These are phyloP conservation scores for Trichophaea hybrida DNA, from an alignment of 2,329 filamentous ascomycete species.

Conservation along the genomic window DNA sequence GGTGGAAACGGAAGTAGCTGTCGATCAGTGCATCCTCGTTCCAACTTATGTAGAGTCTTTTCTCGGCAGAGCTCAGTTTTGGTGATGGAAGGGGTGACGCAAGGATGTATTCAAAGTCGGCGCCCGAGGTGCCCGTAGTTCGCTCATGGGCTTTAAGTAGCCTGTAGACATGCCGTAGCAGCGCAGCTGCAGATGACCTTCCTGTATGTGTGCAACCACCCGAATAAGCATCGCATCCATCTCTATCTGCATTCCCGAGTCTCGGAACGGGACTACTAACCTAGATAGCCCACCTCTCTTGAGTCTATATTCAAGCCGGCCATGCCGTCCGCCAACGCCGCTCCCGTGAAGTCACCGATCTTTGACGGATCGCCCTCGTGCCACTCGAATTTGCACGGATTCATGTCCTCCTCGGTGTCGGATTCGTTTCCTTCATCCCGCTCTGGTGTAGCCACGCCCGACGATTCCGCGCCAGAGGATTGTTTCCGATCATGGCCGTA, in stretches of 20 bases:
- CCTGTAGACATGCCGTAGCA: constrained; percentile 14
- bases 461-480: constrained; percentile 2
- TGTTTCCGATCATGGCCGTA: constrained; percentile 4
- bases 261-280: constrained; percentile 3
- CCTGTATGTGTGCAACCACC: constrained; percentile 7
- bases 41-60: neutral
- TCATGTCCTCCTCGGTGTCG: constrained; percentile 3
- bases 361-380: constrained; percentile 4
- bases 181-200: constrained; percentile 14
- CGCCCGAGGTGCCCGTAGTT: neutral
- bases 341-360: neutral
- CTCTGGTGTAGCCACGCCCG: constrained; percentile 1
- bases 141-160: constrained; percentile 11
- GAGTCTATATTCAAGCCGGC: constrained; percentile 16
- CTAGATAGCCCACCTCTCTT: constrained; percentile 18
- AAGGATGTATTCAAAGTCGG: neutral
- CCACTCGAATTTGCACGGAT: constrained; percentile 15
- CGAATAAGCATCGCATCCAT: neutral
- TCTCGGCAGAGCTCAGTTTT: constrained; percentile 1
- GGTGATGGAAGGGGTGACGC: constrained; percentile 8
- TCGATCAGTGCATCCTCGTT: constrained; percentile 29
- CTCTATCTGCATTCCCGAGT: neutral
- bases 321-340: constrained; percentile 15
- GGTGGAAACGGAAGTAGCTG: constrained; percentile 35
- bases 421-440: constrained; percentile 5